These are phyloP conservation scores for Cymbopogon citratus DNA, from an alignment of 176 grass and related monocot species.

Conservation along the genomic window DNA sequence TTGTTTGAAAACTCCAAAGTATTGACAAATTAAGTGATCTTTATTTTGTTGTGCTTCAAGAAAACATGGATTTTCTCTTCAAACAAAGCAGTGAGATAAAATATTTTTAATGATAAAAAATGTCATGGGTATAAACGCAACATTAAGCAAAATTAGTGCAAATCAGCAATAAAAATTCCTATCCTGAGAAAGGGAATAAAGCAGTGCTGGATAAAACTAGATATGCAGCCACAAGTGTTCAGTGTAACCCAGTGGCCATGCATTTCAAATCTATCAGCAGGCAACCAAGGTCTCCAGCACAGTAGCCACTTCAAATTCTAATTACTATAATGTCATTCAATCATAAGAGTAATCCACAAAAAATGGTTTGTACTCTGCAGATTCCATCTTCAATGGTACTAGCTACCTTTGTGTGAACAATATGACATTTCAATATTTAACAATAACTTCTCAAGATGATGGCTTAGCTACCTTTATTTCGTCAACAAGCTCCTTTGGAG, in stretches of 20 bases:
- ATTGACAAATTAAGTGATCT: neutral
- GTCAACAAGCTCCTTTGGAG: slow-evolving; percentile 92
- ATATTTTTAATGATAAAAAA: neutral
- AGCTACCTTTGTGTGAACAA: neutral
- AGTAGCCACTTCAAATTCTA: neutral
- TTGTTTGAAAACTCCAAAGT: neutral
- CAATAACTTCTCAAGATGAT: neutral
- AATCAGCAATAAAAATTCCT: neutral
- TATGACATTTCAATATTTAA: neutral
- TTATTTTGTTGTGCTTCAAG: neutral
- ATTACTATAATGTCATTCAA: neutral
- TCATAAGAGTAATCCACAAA: neutral
- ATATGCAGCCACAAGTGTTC: neutral
- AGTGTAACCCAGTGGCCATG: neutral
- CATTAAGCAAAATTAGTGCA: neutral
- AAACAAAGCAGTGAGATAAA: neutral
- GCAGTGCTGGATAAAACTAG: neutral
- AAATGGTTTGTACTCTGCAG: neutral
- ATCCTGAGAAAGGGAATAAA: neutral
- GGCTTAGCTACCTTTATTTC: slow-evolving; percentile 77
- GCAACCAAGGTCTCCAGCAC: neutral
- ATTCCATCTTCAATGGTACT: neutral
- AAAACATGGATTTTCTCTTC: neutral
- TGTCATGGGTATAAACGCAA: neutral
- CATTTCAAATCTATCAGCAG: neutral